Evolutionary conservation across 345 rosid species (phyloP).

Genomic region (Limnanthes douglasii): DNA sequence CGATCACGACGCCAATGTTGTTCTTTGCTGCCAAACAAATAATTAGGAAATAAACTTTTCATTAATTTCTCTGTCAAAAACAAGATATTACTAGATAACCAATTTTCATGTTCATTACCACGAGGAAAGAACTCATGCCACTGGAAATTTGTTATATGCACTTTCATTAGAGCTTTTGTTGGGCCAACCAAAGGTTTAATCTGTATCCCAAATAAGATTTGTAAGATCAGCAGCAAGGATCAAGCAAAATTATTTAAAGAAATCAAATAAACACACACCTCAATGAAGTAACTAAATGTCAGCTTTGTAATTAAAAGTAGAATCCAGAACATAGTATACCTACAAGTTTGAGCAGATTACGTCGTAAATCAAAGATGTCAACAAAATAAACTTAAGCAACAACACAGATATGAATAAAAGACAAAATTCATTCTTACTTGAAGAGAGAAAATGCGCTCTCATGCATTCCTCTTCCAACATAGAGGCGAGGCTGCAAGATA

Average conservation of each 20-base stretch:
- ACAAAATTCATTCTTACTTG: conserved; percentile 13
- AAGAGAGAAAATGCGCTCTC: conserved; percentile 17
- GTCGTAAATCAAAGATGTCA: neutral
- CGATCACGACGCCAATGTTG: conserved; percentile 35
- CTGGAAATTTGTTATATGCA: conserved; percentile 17
- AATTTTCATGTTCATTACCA: conserved; percentile 17
- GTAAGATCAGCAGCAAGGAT: neutral
- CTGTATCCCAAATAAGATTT: conserved; percentile 11
- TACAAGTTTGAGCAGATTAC: conserved; percentile 1
- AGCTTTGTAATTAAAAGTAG: conserved; percentile 18
- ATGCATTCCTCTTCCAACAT: conserved; percentile 27
- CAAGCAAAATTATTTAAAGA: neutral
- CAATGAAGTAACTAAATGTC: conserved; percentile 23
- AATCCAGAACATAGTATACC: conserved; percentile 30
- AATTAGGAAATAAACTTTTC: neutral
- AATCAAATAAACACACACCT: conserved; percentile 15
- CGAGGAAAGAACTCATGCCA: conserved; percentile 62
- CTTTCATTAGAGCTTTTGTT: conserved; percentile 37
- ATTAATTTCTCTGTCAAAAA: conserved; percentile 1
- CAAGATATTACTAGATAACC: neutral
- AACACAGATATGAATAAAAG: conserved; percentile 5
- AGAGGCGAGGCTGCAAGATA: conserved; percentile 19
- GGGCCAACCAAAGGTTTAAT: conserved; percentile 50
- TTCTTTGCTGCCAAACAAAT: conserved; percentile 25
- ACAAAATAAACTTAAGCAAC: neutral